Base-by-base conservation (phyloP, 1,139 yeast species). In the Zygoascus meyerae region DNA sequence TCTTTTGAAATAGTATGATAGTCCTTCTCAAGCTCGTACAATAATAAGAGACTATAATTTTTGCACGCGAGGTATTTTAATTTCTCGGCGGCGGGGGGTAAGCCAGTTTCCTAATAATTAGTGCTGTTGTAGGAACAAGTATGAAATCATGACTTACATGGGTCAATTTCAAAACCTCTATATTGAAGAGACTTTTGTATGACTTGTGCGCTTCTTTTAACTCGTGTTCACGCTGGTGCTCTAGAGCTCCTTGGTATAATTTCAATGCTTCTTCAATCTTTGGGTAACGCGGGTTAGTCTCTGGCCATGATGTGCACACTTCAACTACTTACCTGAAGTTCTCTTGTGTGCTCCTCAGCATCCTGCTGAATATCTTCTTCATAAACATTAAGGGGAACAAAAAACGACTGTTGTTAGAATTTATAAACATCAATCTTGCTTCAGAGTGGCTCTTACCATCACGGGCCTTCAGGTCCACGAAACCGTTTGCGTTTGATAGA, bases 181-280 rank as follows among this genome's bases (percentile, higher is more conserved):
- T 72, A 44, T 73, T 69, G 62, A 90, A 84, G 26, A 94, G 65
- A 21, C 73, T 74, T 37, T 77, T 78, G 60, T 89, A 92, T 16
- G 70, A 65, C 2, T 59, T 58, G 43, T 74, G 74, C 0, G 97
- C 83, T 2, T 68, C 71, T 0, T 63, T 65, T 48, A 72, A 73
- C 2, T 76, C 61, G 4, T 71, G 67, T 1, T 68, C 62, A 53
- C 79, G 78, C 53, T 92, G 95, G 10, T 69, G 68, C 10, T 66
- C 64, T 34, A 94, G 68, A 0, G 96, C 96, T 28, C 68, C 66
- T 56, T 87, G 89, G 62, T 84, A 87, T 12, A 81, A 67, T 55
- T 79, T 79, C 63, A 84, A 83, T 2, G 95, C 95, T 59, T 84
- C 86, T 64, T 94, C 98, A 14, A 92, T 81, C 70, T 87, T n/a